A percentile compares a stretch with the other conserved stretches of the same genome.
phyloP scores from a whole-genome alignment of 129 eudicot genomes.

The Centaurea solstitialis region DNA sequence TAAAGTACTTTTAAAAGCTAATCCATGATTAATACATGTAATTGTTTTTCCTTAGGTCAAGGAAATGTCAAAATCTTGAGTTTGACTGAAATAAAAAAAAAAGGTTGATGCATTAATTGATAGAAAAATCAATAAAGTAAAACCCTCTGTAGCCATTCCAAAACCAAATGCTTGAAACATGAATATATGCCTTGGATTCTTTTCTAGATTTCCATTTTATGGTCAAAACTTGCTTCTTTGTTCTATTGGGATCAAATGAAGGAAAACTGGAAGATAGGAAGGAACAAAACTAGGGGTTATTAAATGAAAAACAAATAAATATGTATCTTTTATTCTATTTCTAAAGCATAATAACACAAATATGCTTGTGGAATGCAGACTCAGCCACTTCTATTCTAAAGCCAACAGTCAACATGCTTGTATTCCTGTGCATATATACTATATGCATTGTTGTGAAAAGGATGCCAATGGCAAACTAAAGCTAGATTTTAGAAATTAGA shows the following conservation, averaged over 20 bases:
- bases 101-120: slow-evolving; percentile 24
- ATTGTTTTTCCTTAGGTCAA: slow-evolving; percentile 16
- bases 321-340: slow-evolving; percentile 9
- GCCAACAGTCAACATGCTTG: slow-evolving; percentile 31
- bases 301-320: background rate
- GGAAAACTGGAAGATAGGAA: slow-evolving; percentile 12
- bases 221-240: slow-evolving; percentile 14
- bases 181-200: slow-evolving; percentile 19
- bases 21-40: slow-evolving; percentile 25
- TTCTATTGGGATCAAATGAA: slow-evolving; percentile 4
- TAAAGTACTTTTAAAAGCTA: slow-evolving; percentile 24
- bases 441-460: slow-evolving; percentile 34
- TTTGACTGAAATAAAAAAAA: slow-evolving; percentile 16
- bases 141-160: slow-evolving; percentile 16
- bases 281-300: slow-evolving; percentile 13
- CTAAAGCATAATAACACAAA: slow-evolving; percentile 33
- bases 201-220: background rate
- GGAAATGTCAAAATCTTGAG: slow-evolving; percentile 32
- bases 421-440: slow-evolving; percentile 35
- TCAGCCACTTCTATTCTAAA: slow-evolving; percentile 48
- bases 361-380: slow-evolving; percentile 64
- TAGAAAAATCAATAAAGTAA: slow-evolving; percentile 16
- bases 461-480: slow-evolving; percentile 32
- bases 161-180: slow-evolving; percentile 12
- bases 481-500: slow-evolving; percentile 43